Conservation (phyloP, 345 rosid genomes). For the Salix koriyanagi region DNA sequence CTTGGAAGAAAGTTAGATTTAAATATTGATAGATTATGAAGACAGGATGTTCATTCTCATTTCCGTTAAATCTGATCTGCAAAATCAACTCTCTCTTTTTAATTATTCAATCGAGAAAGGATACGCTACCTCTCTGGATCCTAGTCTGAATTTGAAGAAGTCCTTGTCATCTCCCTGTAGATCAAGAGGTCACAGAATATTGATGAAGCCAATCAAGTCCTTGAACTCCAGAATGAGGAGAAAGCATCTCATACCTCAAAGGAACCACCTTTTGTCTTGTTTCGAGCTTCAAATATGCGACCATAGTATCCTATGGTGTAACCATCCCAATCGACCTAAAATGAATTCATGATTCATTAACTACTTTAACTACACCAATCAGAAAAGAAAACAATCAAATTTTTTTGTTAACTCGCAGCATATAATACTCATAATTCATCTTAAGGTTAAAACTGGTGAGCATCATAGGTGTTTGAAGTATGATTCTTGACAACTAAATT, state of each 20-base stretch:
- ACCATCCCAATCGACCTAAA: constrained; percentile 96
- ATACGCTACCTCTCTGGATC: constrained; percentile 58
- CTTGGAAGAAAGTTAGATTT: background rate
- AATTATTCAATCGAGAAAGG: constrained; percentile 3
- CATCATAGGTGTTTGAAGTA: background rate
- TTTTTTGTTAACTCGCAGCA: background rate
- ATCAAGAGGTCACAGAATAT: constrained; percentile 9
- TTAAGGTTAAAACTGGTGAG: background rate
- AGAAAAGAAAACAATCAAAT: background rate
- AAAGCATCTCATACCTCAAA: constrained; percentile 57
- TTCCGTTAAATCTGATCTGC: background rate
- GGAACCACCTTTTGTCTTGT: constrained; percentile 92
- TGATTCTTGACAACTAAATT: background rate
- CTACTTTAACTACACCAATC: background rate
- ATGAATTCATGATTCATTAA: constrained; percentile 5
- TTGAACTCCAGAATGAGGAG: background rate
- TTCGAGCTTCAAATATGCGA: constrained; percentile 98
- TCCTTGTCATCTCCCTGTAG: constrained; percentile 85
- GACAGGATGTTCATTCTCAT: background rate
- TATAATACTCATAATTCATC: background rate
- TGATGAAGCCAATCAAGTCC: background rate
- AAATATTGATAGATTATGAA: background rate
- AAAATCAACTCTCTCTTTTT: background rate
- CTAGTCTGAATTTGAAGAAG: constrained; percentile 74
- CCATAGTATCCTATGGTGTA: constrained; percentile 97